Evolutionary conservation across 2,329 filamentous ascomycete genomes (phyloP).

Genomic region (Talaromyces piceae): DNA sequence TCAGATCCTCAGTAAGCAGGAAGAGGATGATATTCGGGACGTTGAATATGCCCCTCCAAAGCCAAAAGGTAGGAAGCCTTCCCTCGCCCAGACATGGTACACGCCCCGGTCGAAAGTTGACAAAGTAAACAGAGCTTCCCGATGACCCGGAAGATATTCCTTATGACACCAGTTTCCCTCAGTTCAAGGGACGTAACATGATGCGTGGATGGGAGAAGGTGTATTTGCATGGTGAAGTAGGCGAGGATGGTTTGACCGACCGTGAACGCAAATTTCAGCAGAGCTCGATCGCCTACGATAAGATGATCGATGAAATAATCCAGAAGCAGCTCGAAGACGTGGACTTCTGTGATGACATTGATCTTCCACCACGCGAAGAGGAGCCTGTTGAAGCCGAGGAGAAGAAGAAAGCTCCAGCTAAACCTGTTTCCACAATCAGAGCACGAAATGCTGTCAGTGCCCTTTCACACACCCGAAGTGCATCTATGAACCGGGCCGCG

Average conservation of each 20-base stretch:
- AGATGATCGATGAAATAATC: slow-evolving; percentile 60
- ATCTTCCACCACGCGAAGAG: slow-evolving; percentile 21
- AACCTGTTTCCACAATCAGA: slow-evolving; percentile 30
- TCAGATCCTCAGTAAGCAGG: slow-evolving; percentile 40
- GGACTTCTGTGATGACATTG: slow-evolving; percentile 31
- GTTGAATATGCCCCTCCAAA: slow-evolving; percentile 84
- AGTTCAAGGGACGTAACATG: slow-evolving; percentile 48
- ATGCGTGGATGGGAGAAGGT: slow-evolving; percentile 45
- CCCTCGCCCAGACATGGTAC: neutral
- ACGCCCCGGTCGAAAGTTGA: slow-evolving; percentile 2
- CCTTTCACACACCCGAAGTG: slow-evolving; percentile 24
- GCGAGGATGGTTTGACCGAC: slow-evolving; percentile 55
- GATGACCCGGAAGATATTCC: slow-evolving; percentile 39
- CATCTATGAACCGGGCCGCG: slow-evolving; percentile 26
- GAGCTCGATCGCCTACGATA: slow-evolving; percentile 54
- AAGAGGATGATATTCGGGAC: slow-evolving; percentile 58
- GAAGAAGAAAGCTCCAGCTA: slow-evolving; percentile 19
- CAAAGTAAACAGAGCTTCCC: slow-evolving; percentile 38
- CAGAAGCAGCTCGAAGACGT: slow-evolving; percentile 56
- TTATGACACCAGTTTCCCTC: slow-evolving; percentile 44
- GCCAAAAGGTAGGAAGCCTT: slow-evolving; percentile 41
- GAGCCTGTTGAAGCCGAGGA: slow-evolving; percentile 20
- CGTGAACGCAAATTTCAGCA: slow-evolving; percentile 62
- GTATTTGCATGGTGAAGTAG: slow-evolving; percentile 42
- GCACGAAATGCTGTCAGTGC: slow-evolving; percentile 35